Base-by-base conservation (phyloP, 2,329 filamentous ascomycete species). In the Scedosporium minutisporum region DNA sequence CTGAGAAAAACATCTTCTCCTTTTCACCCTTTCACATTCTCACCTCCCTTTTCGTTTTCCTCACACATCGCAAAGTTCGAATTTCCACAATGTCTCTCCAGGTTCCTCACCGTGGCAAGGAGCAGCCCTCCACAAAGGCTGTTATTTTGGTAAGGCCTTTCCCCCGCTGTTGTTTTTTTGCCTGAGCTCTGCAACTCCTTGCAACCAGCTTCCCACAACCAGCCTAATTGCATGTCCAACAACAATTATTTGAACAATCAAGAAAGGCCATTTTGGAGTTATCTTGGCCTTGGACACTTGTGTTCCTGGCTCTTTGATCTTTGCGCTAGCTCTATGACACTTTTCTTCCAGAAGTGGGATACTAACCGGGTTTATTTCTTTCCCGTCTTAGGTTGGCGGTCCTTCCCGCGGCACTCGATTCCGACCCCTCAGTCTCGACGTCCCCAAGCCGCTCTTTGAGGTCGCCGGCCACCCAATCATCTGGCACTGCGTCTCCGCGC, bases 371-470 rank as follows among this genome's bases (percentile, higher is more conserved):
- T 41, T 65, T 65, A 60, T 62, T 57, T 53, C 58, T 58, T 33
- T 46, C 48, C 33, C 18, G 21, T 16, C 65, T 38, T 57, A 97
- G 93, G 93, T 97, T 72, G 93, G 93, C 68, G 93, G 95, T 65
- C 93, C 95, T 63, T 97, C 93, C 64, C 86, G 95, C 82, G 95
- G 95, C 74, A 99, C 95, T 66, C 87, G 95, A 68, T 97, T 97
- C 80, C 86, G 95, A 69, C 95, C 95, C 70, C 83, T 99, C 68
- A 96, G 92, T 63, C 89, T 97, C 71, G 95, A 99, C 78, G 83
- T 97, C 63, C 95, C 95, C 69, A 97, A 97, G 91, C 95, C 95
- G 67, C 90, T 99, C 69, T 97, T 99, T 80, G 93, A 97, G 76
- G 92, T 99, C 72, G 95, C 95, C 68, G 95, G 95, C 69, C 95